phyloP scores from a whole-genome alignment of 164 flowering plant genomes.

The Dillenia turbinata region DNA sequence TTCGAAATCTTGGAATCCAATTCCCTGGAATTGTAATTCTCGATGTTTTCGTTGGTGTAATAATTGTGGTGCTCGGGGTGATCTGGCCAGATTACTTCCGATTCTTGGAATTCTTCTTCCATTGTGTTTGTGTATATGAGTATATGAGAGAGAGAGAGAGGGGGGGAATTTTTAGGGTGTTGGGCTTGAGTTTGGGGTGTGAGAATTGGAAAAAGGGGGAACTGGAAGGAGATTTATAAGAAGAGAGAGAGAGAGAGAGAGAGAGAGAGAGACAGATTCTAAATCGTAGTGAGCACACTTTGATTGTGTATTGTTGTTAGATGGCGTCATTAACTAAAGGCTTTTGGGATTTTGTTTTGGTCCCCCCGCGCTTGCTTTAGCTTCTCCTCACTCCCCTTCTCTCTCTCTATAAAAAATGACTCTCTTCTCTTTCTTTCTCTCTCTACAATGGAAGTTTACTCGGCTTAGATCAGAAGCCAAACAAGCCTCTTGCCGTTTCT shows the following conservation, averaged over 20 bases:
- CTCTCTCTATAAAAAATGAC: background rate
- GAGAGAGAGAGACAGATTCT: background rate
- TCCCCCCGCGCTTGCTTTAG: slow-evolving; percentile 7
- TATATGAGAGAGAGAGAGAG: background rate
- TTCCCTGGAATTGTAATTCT: no score
- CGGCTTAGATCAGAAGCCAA: no score
- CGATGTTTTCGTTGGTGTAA: background rate
- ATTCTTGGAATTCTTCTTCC: slow-evolving; percentile 34
- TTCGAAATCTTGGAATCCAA: no score
- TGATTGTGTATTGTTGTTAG: slow-evolving; percentile 1
- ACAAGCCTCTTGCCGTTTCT: no score
- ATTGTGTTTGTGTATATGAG: background rate
- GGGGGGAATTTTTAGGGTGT: background rate
- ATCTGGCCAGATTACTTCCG: slow-evolving; percentile 23
- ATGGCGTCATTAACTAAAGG: slow-evolving; percentile 8
- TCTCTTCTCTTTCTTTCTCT: no score
- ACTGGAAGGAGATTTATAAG: slow-evolving; percentile 7
- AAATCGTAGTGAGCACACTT: slow-evolving; percentile 5
- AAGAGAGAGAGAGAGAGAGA: background rate
- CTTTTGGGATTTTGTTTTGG: slow-evolving; percentile 13
- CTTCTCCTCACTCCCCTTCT: background rate
- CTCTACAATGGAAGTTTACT: no score
- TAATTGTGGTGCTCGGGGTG: background rate
- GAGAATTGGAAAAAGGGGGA: background rate
- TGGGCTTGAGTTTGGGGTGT: background rate